Conservation (phyloP, 1,139 yeast genomes). For the Pichia sorboxylosa region DNA sequence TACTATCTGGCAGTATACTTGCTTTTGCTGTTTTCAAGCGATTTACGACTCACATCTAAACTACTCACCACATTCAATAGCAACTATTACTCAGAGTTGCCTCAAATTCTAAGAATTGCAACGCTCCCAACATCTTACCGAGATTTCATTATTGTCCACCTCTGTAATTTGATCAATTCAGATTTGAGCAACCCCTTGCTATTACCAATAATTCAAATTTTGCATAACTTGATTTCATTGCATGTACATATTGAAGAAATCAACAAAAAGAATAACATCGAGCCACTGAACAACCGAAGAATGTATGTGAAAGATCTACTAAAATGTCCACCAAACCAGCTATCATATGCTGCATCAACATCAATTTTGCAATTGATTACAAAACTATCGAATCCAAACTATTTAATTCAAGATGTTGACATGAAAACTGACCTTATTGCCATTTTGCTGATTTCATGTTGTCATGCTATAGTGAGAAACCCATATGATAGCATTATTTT, state of each 20-base stretch:
- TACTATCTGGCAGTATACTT: conserved; percentile 52
- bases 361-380: conserved; percentile 43
- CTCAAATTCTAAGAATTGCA: conserved; percentile 33
- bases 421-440: conserved; percentile 50
- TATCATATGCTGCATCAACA: conserved; percentile 52
- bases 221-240: conserved; percentile 50
- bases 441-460: conserved; percentile 40
- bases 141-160: conserved; percentile 48
- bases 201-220: conserved; percentile 41
- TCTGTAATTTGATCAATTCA: conserved; percentile 30
- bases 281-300: conserved; percentile 16
- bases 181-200: conserved; percentile 28
- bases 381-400: conserved; percentile 32
- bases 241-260: conserved; percentile 17
- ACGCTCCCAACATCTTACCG: conserved; percentile 37
- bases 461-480: conserved; percentile 37
- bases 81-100: conserved; percentile 34
- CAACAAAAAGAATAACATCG: conserved; percentile 4
- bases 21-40: conserved; percentile 49
- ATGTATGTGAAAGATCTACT: conserved; percentile 14
- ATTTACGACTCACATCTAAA: conserved; percentile 28
- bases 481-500: conserved; percentile 45
- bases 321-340: conserved; percentile 29
- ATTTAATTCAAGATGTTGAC: conserved; percentile 27
- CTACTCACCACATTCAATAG: conserved; percentile 34